Evolutionary conservation across 2,329 filamentous ascomycete genomes (phyloP).

Genomic region (Lachnellula subtilissima): DNA sequence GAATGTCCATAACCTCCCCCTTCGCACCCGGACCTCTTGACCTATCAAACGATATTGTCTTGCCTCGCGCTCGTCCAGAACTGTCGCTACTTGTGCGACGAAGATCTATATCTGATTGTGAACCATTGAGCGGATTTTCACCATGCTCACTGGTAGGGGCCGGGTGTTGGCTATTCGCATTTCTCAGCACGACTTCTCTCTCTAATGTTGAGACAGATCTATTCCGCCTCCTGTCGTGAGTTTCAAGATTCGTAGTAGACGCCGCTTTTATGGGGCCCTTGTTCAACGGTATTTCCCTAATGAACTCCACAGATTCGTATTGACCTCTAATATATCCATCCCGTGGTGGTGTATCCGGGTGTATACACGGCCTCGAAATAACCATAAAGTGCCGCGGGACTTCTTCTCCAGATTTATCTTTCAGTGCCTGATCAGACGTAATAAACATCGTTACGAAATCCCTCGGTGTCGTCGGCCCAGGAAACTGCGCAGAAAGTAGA

Average conservation of each 20-base stretch:
- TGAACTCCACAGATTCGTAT: slow-evolving; percentile 90
- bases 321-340: slow-evolving; percentile 74
- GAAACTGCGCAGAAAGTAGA: slow-evolving; percentile 83
- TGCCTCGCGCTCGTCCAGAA: slow-evolving; percentile 31
- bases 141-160: slow-evolving; percentile 8
- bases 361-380: slow-evolving; percentile 76
- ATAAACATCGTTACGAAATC: slow-evolving; percentile 82
- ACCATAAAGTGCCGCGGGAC: slow-evolving; percentile 72
- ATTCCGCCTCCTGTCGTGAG: slow-evolving; percentile 24
- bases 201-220: slow-evolving; percentile 30
- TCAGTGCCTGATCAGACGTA: slow-evolving; percentile 45
- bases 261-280: slow-evolving; percentile 37
- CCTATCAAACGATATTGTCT: slow-evolving; percentile 39
- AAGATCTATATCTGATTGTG: slow-evolving; percentile 16
- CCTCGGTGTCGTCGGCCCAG: slow-evolving; percentile 78
- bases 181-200: slow-evolving; percentile 42
- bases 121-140: slow-evolving; percentile 6
- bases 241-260: slow-evolving; percentile 42
- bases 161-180: slow-evolving; percentile 30
- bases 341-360: slow-evolving; percentile 66
- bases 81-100: slow-evolving; percentile 13
- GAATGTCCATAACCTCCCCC: slow-evolving; percentile 31
- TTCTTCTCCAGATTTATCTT: slow-evolving; percentile 26
- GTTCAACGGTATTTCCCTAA: slow-evolving; percentile 69
- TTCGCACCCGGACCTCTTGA: slow-evolving; percentile 35